Evolutionary conservation across 2,329 filamentous ascomycete genomes (phyloP), one percentile per base, ranked within the genome.

Genomic region (Fusarium setosum): DNA sequence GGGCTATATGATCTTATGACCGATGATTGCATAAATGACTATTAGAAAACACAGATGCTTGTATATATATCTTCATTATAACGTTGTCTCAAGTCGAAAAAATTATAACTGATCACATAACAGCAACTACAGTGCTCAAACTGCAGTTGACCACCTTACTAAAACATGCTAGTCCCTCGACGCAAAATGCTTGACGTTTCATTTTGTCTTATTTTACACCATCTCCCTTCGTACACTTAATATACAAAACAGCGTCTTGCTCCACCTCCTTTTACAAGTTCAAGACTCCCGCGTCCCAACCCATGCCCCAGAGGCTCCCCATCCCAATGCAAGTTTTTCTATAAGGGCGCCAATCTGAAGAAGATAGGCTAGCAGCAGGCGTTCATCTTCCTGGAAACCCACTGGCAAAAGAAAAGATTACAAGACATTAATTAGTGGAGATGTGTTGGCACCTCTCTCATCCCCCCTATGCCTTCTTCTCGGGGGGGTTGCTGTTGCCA

Each of bases 341-440:
- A 59, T 67, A 67, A 56, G 56, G 42, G 40, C 51, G 29, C 47
- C 52, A 67, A 51, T 45, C 50, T 67, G 63, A 57, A 65, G 50
- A 53, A 53, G 63, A 59, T 47, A 44, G 42, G 47, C 47, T n/a
- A n/a, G 21, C 45, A 31, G 42, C 59, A 56, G 50, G 48, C 54
- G 29, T 42, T n/a, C 49, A 41, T 32, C 24, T 32, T 24, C 54
- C 45, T 45, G 29, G 24, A 50, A 34, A 52, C 49, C 45, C 34
- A 24, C 44, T 41, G 48, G 61, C 42, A 67, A 17, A 37, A 67
- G 56, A 59, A 34, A 52, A 70, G 26, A 29, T 67, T 72, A 72
- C 70, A 72, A 72, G 63, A 70, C 65, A 71, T 71, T 68, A 72
- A 70, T 70, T 71, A 72, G 71, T 70, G 71, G 71, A 73, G 71